A percentile compares a stretch with the other conserved stretches of the same genome.
Evolutionary conservation across 306 rosid genomes (phyloP).

Genomic region (Delonix regia): DNA sequence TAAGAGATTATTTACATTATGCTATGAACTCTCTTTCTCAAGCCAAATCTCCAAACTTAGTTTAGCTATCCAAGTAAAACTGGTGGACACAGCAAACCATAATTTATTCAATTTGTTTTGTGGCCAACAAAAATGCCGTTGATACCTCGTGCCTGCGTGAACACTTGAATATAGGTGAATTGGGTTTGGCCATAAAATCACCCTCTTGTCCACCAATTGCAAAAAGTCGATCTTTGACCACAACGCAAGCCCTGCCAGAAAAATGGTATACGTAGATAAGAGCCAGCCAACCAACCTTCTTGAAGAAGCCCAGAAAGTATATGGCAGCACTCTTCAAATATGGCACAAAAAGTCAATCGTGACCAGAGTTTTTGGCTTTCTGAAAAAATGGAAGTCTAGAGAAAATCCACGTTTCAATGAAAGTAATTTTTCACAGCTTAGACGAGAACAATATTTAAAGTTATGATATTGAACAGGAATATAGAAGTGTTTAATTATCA

Average conservation of each 20-base stretch:
- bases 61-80: too few species aligned
- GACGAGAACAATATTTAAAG: constrained; percentile 23
- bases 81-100: not conserved
- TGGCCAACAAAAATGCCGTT: not conserved
- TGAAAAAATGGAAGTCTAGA: not conserved
- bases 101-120: not conserved
- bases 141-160: constrained; percentile 89
- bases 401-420: not conserved
- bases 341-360: not conserved
- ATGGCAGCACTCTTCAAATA: constrained; percentile 20
- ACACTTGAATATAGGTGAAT: constrained; percentile 93
- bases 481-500: constrained; percentile 7
- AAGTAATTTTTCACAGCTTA: not conserved
- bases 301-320: constrained; percentile 3
- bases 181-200: constrained; percentile 95
- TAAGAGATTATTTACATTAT: constrained; percentile 2
- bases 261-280: constrained; percentile 19
- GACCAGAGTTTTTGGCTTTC: constrained; percentile 8
- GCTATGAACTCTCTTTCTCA: not conserved
- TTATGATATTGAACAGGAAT: constrained; percentile 14
- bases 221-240: constrained; percentile 59
- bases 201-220: constrained; percentile 97
- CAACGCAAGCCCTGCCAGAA: constrained; percentile 75
- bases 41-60: not conserved
- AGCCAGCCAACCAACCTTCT: constrained; percentile 6